A percentile compares a stretch with the other conserved stretches of the same genome.
Evolutionary conservation across 768 basidiomycete species (phyloP).

Genomic region (Leccinellum luteum): DNA sequence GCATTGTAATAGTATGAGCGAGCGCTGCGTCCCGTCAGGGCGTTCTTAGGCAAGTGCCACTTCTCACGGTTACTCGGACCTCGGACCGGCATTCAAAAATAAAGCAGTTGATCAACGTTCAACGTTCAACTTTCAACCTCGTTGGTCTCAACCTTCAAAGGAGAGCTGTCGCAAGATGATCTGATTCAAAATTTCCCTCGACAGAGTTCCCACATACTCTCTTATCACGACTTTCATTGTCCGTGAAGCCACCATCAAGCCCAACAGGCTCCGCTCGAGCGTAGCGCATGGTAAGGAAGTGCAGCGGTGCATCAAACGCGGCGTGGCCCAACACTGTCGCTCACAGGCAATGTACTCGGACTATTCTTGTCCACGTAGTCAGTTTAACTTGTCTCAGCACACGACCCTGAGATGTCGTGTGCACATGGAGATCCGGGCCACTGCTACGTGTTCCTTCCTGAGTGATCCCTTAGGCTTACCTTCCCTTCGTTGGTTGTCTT

Average conservation of each 20-base stretch:
- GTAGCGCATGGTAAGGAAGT: neutral
- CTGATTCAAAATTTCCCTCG: neutral
- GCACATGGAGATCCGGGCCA: neutral
- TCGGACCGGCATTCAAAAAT: neutral
- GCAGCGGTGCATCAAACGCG: neutral
- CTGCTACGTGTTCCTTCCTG: neutral
- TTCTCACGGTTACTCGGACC: neutral
- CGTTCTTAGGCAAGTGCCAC: neutral
- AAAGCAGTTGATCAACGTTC: no score
- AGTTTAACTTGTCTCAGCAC: neutral
- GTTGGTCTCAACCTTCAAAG: neutral
- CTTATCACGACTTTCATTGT: neutral
- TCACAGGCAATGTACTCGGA: neutral
- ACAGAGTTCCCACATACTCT: neutral
- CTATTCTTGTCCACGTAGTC: neutral
- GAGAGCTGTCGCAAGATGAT: neutral
- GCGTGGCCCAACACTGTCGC: neutral
- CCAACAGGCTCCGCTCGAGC: neutral
- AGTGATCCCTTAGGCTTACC: neutral
- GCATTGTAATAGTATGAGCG: conserved; percentile 6
- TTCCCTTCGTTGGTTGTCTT: neutral
- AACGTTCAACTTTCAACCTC: neutral
- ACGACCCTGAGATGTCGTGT: neutral
- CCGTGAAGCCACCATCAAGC: neutral
- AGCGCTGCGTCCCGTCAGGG: neutral